Base-by-base conservation (phyloP, 106 monocot species). In the Allium fistulosum region DNA sequence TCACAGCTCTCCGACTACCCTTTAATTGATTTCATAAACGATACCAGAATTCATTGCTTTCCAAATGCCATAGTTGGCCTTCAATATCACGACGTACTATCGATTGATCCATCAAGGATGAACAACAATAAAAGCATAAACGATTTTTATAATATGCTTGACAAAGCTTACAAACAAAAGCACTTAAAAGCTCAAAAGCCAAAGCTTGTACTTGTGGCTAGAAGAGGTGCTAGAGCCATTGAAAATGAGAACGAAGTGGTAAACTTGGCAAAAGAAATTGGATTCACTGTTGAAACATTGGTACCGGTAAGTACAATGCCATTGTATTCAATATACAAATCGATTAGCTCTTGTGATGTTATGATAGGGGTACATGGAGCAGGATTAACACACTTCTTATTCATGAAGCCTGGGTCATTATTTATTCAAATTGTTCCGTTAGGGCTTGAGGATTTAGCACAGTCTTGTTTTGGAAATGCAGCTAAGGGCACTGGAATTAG, bases 341-440 rank as follows among this genome's bases (percentile, higher is more conserved):
- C 55, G 17, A 61, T 93, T 26, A 93, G 88, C 69, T 66, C 68
- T 7, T 80, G 88, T 69, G 85, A 88, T 64, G 92, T 72, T 11
- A 80, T 85, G 85, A 69, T 93, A 17, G 88, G 88, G 3, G 88
- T 93, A 1, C 87, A 88, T 61, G 92, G 92, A 2, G 88, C 87
- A 10, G 88, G 80, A 11, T 69, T 93, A 79, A 93, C 92, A 4
- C 88, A 93, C 57, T 76, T 88, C 51, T 49, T 88, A 51, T 93
- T 93, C 74, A 85, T 92, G 88, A 69, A 82, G 48, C 87, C 10
- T 7, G 78, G 75, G 12, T 69, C 84, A 15, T 74, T 77, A 55
- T 85, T 92, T 78, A 73, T 88, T 10, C 92, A 92, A 70, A 69
- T 92, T 7, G 76, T 93, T 59, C 92, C 92, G 3, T 62, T 85